These are phyloP conservation scores for Beta lomatogona DNA, from an alignment of 179 eudicot species.

Conservation along the genomic window DNA sequence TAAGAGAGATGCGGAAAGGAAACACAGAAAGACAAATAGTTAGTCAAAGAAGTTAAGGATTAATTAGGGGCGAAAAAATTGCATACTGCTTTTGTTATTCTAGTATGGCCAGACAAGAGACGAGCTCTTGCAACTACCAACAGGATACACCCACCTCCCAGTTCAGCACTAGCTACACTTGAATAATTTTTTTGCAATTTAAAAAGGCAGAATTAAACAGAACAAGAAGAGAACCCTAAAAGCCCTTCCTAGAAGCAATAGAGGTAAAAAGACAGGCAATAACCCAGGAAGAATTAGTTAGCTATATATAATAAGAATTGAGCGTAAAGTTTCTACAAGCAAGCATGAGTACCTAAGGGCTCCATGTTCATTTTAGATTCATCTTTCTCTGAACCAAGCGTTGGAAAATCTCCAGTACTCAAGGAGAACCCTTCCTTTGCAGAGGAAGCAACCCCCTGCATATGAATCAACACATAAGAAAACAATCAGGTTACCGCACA, in stretches of 20 bases:
- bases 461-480: slow-evolving; percentile 12
- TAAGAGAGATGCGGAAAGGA: neutral
- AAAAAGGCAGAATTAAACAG: neutral
- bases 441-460: slow-evolving; percentile 56
- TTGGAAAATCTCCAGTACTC: slow-evolving; percentile 90
- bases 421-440: slow-evolving; percentile 66
- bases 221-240: slow-evolving; percentile 2
- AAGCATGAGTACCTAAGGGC: slow-evolving; percentile 50
- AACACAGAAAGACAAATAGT: neutral
- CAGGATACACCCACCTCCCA: neutral
- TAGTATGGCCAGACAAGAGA: neutral
- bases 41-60: too few relatives aligned
- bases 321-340: slow-evolving; percentile 15
- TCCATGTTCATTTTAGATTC: slow-evolving; percentile 52
- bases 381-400: slow-evolving; percentile 86
- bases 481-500: slow-evolving; percentile 1
- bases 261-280: slow-evolving; percentile 7
- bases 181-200: neutral
- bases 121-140: slow-evolving; percentile 4
- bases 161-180: neutral
- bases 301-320: slow-evolving; percentile 3
- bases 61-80: too few relatives aligned
- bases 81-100: too few relatives aligned
- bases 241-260: slow-evolving; percentile 8
- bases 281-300: neutral